Percentiles rank a stretch among this genome's conserved stretches.
Evolutionary conservation across 768 basidiomycete species (phyloP).

Genomic region (Boletus subparvulus): DNA sequence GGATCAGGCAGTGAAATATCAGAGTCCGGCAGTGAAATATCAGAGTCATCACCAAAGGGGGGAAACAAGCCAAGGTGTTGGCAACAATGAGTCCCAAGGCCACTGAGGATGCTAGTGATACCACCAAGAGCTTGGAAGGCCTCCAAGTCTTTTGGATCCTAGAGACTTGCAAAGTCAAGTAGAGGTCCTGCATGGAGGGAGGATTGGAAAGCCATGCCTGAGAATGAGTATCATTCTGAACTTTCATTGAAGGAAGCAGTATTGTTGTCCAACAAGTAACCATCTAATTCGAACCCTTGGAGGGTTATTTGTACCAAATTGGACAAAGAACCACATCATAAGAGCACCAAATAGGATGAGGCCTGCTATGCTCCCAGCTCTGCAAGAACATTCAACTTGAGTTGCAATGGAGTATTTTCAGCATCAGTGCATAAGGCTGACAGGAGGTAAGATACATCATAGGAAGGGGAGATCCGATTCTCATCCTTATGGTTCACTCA

Average conservation of each 20-base stretch:
- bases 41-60: too few relatives aligned
- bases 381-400: conserved; percentile 91
- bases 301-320: conserved; percentile 65
- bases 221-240: too few relatives aligned
- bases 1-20: too few relatives aligned
- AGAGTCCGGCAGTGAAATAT: too few relatives aligned
- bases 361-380: conserved; percentile 85
- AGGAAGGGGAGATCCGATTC: not conserved
- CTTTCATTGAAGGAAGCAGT: too few relatives aligned
- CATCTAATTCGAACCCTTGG: too few relatives aligned
- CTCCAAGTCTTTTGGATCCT: too few relatives aligned
- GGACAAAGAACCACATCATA: conserved; percentile 94
- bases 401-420: conserved; percentile 89
- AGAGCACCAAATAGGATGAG: conserved; percentile 76
- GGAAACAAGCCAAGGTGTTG: too few relatives aligned
- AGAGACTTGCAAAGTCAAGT: too few relatives aligned
- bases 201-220: too few relatives aligned
- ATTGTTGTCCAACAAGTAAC: too few relatives aligned
- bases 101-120: conserved; percentile 56
- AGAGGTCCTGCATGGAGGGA: too few relatives aligned
- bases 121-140: conserved; percentile 75
- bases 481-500: conserved; percentile 95
- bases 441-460: not conserved
- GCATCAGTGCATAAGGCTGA: conserved; percentile 76
- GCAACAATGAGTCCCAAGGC: conserved; percentile 81